Evolutionary conservation across 345 rosid genomes (phyloP).

Genomic region (Physaria fendleri): DNA sequence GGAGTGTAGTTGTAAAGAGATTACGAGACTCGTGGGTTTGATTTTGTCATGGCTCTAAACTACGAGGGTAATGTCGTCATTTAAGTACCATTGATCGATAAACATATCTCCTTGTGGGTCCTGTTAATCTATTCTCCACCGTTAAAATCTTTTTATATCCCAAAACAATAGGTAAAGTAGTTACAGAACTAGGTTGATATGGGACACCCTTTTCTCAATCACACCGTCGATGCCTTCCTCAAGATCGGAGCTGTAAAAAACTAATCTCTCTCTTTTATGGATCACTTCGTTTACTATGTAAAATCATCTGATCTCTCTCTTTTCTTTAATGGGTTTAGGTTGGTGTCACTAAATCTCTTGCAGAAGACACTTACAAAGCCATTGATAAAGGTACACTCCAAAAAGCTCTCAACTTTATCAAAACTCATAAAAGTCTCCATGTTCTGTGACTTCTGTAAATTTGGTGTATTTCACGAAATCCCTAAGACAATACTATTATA

Average conservation of each 20-base stretch:
- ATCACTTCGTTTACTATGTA: too few relatives aligned
- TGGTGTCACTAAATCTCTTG: constrained; percentile 53
- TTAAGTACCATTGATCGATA: too few relatives aligned
- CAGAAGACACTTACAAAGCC: constrained; percentile 53
- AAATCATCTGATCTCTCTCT: too few relatives aligned
- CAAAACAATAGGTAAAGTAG: constrained; percentile 8
- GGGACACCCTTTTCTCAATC: constrained; percentile 70
- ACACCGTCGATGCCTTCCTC: constrained; percentile 71
- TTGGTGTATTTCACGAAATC: neutral
- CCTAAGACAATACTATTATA: too few relatives aligned
- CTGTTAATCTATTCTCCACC: constrained; percentile 18
- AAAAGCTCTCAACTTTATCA: too few relatives aligned
- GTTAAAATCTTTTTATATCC: constrained; percentile 20
- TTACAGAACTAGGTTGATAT: constrained; percentile 36
- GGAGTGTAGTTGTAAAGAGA: constrained; percentile 8
- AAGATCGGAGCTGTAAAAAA: constrained; percentile 86
- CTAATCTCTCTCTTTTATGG: neutral
- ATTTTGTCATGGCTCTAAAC: constrained; percentile 13
- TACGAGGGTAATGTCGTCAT: neutral
- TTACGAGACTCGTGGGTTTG: too few relatives aligned
- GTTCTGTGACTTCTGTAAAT: neutral
- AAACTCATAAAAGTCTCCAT: neutral
- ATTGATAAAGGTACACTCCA: constrained; percentile 56
- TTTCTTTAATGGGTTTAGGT: constrained; percentile 40
- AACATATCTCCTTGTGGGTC: constrained; percentile 27